These are phyloP conservation scores for Pythium coloratum DNA, from an alignment of 352 stramenopile species.

Conservation along the genomic window DNA sequence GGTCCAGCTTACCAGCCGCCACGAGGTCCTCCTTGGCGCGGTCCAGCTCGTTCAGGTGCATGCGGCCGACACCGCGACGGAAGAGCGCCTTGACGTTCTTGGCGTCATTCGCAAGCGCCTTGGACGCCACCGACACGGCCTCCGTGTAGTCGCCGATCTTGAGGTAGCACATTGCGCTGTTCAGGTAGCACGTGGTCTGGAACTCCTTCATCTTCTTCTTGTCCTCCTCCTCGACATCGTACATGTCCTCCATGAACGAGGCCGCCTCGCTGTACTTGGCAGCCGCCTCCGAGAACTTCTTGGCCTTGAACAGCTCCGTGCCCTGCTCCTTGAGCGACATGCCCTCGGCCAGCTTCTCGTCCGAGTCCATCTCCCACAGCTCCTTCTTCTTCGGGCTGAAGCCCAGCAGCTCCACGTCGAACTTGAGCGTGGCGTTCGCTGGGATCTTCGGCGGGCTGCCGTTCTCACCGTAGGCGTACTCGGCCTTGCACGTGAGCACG, in stretches of 20 bases:
- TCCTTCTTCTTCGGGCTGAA: conserved; percentile 95
- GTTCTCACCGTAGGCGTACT: conserved; percentile 93
- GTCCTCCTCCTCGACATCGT: conserved; percentile 83
- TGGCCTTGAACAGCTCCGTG: conserved; percentile 92
- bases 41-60: conserved; percentile 85
- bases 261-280: conserved; percentile 80
- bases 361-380: conserved; percentile 90
- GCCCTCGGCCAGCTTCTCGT: conserved; percentile 85
- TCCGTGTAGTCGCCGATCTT: conserved; percentile 91
- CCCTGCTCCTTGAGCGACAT: conserved; percentile 89
- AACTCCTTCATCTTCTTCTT: conserved; percentile 86
- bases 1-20: conserved; percentile 79
- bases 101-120: conserved; percentile 83
- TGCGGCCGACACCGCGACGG: conserved; percentile 78
- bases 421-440: conserved; percentile 92
- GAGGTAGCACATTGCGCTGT: conserved; percentile 94
- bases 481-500: conserved; percentile 88
- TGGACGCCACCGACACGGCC: conserved; percentile 73
- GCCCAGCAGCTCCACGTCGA: conserved; percentile 95
- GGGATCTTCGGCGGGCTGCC: conserved; percentile 94
- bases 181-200: conserved; percentile 91
- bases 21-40: conserved; percentile 86
- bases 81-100: conserved; percentile 87
- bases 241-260: conserved; percentile 86
- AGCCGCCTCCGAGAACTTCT: conserved; percentile 87